These are phyloP conservation scores for Penicillium riverlandense DNA, from an alignment of 495 filamentous ascomycete genomes.

Conservation along the genomic window DNA sequence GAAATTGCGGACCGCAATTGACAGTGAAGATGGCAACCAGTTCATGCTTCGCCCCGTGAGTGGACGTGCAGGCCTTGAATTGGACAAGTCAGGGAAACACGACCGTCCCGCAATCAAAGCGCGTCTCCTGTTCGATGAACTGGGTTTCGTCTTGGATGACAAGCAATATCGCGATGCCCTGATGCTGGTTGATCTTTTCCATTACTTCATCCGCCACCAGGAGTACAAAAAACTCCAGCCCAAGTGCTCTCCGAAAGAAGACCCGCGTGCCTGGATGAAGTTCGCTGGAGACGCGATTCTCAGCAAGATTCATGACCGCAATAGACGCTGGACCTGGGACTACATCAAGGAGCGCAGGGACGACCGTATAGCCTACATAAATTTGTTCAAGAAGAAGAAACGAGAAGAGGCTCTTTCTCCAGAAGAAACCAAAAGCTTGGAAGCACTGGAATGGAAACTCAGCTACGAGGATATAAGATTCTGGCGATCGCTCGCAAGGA, in stretches of 20 bases:
- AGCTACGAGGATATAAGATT: conserved; percentile 95
- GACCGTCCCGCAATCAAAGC: conserved; percentile 86
- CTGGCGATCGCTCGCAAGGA: conserved; percentile 89
- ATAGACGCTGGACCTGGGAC: conserved; percentile 85
- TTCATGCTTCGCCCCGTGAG: conserved; percentile 94
- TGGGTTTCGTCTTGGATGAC: conserved; percentile 91
- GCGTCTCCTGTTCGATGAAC: conserved; percentile 84
- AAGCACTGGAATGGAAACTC: conserved; percentile 76
- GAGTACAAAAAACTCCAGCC: conserved; percentile 94
- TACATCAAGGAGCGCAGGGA: conserved; percentile 90
- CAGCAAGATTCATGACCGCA: conserved; percentile 88
- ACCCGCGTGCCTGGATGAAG: conserved; percentile 82
- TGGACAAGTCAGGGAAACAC: conserved; percentile 81
- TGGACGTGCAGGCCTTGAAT: conserved; percentile 82
- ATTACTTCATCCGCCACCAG: conserved; percentile 96
- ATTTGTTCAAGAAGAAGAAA: conserved; percentile 89
- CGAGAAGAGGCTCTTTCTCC: conserved; percentile 63
- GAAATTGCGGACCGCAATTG: conserved; percentile 70
- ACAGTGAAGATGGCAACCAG: conserved; percentile 68
- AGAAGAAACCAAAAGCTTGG: conserved; percentile 63
- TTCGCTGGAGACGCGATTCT: conserved; percentile 87
- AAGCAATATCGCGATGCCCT: conserved; percentile 93
- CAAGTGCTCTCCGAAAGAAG: conserved; percentile 76
- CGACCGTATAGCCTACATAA: conserved; percentile 81
- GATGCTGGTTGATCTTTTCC: conserved; percentile 97